These are phyloP conservation scores for Flaveria linearis DNA, from an alignment of 129 eudicot species.

Conservation along the genomic window DNA sequence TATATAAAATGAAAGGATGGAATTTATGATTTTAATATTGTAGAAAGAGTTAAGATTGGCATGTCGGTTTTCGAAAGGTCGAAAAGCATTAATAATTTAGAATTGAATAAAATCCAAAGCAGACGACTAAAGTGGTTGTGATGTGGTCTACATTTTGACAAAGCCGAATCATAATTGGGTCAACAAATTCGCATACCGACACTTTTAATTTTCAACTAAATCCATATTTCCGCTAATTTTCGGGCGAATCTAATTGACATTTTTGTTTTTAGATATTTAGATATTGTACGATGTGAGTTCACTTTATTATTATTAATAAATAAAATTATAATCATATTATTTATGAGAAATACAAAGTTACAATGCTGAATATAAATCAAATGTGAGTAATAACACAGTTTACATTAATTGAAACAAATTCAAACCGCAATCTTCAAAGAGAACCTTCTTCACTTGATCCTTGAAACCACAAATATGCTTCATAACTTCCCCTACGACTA, in stretches of 20 bases:
- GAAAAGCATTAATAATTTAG: neutral
- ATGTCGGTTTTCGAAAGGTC: slow-evolving; percentile 31
- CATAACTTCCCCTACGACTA: no score
- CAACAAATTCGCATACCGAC: slow-evolving; percentile 31
- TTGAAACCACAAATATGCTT: no score
- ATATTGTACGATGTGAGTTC: no score
- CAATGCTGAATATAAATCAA: no score
- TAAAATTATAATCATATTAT: no score
- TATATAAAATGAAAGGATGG: no score
- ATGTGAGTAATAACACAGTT: no score
- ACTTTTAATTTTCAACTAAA: slow-evolving; percentile 12
- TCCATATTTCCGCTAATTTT: neutral
- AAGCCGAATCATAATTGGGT: slow-evolving; percentile 32
- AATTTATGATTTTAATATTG: neutral
- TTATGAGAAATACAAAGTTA: no score
- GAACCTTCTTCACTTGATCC: no score
- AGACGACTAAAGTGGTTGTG: slow-evolving; percentile 25
- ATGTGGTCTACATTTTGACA: slow-evolving; percentile 38
- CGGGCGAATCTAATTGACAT: neutral
- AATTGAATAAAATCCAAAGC: slow-evolving; percentile 29
- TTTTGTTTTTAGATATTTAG: neutral
- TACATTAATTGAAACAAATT: no score
- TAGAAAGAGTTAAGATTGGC: slow-evolving; percentile 8
- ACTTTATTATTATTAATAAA: no score
- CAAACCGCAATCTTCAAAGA: no score